Base-by-base conservation (phyloP, 2,329 filamentous ascomycete genomes). In the Coleophoma cylindrospora region DNA sequence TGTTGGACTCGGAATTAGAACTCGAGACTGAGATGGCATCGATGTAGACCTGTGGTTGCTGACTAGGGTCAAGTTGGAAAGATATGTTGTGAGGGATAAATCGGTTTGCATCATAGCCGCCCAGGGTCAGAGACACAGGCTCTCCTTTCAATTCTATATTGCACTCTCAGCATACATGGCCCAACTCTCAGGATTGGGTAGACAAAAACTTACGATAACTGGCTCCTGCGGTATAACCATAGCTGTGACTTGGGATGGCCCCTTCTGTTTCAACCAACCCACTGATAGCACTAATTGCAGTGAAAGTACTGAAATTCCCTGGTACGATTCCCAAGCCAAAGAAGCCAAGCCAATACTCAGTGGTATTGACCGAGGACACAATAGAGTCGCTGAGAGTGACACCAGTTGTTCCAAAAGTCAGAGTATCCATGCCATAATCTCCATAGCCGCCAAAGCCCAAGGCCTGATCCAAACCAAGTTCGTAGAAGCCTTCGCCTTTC, bases 191-290 rank as follows among this genome's bases (percentile, higher is more conserved):
- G 27, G 27, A 27, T 27, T 27, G 6, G 27, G 9, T 10, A 27
- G 6, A 7, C 27, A 27, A 10, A 27, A 21, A 67, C 77, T 64
- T 70, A 84, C 83, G 76, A 61, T 90, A 90, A 54, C 77, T 77
- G n/a, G 85, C 85, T 14, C 87, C 87, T 38, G 86, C 86, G 3
- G 87, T 90, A 64, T 84, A 91, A 47, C 84, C 86, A 63, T 87
- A 90, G 40, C 84, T 87, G 54, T 88, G 74, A 63, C 86, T 89
- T 1, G 86, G 83, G 44, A 90, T 86, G 50, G 69, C 70, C 9
- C 78, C 77, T 50, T 77, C 73, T 11, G 74, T 66, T 61, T 83
- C 77, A 40, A 87, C 77, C 47, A 86, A 68, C 61, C 83, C 67
- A 57, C 78, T 68, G 61, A 84, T 61, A 50, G 79, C 67, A 59